These are phyloP conservation scores for Dissophora globulifera DNA, from an alignment of 192 early-diverging fungal genomes.

Conservation along the genomic window DNA sequence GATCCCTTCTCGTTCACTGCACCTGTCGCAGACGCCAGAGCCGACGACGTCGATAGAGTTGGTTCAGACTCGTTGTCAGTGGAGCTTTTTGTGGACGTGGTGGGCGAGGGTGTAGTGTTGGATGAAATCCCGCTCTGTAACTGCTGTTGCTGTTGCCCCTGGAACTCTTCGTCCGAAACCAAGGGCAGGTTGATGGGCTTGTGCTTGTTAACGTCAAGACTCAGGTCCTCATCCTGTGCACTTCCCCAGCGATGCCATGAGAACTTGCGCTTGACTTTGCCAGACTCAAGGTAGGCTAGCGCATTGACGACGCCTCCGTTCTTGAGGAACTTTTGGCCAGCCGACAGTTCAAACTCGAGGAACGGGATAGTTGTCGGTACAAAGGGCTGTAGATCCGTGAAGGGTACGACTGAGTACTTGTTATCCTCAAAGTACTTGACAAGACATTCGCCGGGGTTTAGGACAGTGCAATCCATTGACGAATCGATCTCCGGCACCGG, in stretches of 20 bases:
- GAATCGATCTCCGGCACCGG: conserved; percentile 53
- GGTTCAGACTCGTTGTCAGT: conserved; percentile 24
- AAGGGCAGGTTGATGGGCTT: conserved; percentile 38
- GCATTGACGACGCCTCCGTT: conserved; percentile 48
- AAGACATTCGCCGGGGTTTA: conserved; percentile 46
- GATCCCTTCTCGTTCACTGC: not conserved
- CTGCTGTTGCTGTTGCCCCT: not conserved
- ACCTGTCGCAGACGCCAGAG: not conserved
- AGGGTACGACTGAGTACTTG: conserved; percentile 47
- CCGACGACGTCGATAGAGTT: not conserved
- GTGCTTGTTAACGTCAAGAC: conserved; percentile 27
- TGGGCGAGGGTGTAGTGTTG: conserved; percentile 19
- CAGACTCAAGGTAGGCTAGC: conserved; percentile 32
- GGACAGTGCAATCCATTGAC: conserved; percentile 36
- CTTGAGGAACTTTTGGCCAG: conserved; percentile 53
- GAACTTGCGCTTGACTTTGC: conserved; percentile 52
- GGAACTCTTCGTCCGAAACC: conserved; percentile 32
- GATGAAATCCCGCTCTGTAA: not conserved
- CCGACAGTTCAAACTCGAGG: conserved; percentile 34
- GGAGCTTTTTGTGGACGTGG: conserved; percentile 19
- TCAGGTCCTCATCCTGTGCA: conserved; percentile 39
- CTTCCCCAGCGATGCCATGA: conserved; percentile 46
- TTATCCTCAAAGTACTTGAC: conserved; percentile 56
- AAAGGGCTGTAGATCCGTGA: conserved; percentile 48
- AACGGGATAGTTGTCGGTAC: conserved; percentile 47